Percentiles rank a stretch among this genome's conserved stretches.
phyloP scores from a whole-genome alignment of 352 stramenopile genomes.

The Globisporangium spinosum region DNA sequence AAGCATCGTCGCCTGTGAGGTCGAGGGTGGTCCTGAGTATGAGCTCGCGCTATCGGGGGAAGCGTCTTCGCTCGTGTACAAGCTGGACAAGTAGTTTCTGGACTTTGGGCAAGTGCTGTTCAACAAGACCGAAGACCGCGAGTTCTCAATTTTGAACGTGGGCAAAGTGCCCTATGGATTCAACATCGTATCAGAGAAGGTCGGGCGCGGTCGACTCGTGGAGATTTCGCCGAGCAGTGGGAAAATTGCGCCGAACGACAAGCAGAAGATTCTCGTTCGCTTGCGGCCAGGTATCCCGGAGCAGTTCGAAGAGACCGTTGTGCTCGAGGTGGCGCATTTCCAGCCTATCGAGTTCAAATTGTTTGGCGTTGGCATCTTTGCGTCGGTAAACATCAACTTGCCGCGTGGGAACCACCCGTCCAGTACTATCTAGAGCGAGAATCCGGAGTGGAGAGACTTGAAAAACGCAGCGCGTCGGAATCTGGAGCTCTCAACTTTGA shows the following conservation, averaged over 20 bases:
- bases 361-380: slow-evolving; percentile 88
- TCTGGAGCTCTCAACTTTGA: slow-evolving; percentile 36
- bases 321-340: slow-evolving; percentile 94
- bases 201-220: slow-evolving; percentile 47
- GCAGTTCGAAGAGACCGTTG: slow-evolving; percentile 81
- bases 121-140: slow-evolving; percentile 89
- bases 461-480: slow-evolving; percentile 51
- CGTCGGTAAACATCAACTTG: slow-evolving; percentile 86
- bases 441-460: slow-evolving; percentile 71
- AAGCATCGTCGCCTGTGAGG: slow-evolving; percentile 86
- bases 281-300: slow-evolving; percentile 88
- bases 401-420: slow-evolving; percentile 72
- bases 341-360: slow-evolving; percentile 90
- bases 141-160: slow-evolving; percentile 91
- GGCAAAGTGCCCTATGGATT: slow-evolving; percentile 92
- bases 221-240: slow-evolving; percentile 79
- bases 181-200: slow-evolving; percentile 41
- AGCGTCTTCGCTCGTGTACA: slow-evolving; percentile 90
- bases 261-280: slow-evolving; percentile 84
- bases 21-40: slow-evolving; percentile 93
- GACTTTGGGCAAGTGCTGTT: slow-evolving; percentile 94
- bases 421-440: slow-evolving; percentile 45
- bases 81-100: slow-evolving; percentile 86
- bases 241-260: slow-evolving; percentile 87
- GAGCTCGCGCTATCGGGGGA: slow-evolving; percentile 87